Conservation (phyloP, 139 green algal genomes). For the Volvox africanus region DNA sequence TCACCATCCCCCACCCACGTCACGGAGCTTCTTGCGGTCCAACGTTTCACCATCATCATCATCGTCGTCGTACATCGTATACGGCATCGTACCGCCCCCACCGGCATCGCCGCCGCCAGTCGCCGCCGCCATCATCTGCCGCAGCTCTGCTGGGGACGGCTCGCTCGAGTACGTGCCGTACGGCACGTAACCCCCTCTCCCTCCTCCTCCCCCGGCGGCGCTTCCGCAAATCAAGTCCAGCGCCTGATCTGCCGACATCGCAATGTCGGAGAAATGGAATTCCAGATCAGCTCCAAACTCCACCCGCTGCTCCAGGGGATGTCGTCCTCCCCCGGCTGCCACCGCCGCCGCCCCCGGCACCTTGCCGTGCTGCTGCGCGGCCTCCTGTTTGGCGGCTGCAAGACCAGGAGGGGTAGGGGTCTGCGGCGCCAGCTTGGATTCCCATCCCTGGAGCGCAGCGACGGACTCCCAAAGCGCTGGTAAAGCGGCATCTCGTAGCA, state of each 20-base stretch:
- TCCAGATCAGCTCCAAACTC: slow-evolving; percentile 65
- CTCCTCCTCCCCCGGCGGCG: neutral
- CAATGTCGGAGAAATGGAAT: slow-evolving; percentile 29
- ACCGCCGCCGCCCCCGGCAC: slow-evolving; percentile 14
- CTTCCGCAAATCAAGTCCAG: slow-evolving; percentile 20
- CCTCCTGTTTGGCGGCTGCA: neutral
- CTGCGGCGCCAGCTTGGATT: slow-evolving; percentile 19
- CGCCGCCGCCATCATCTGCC: slow-evolving; percentile 22
- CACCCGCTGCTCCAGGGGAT: neutral
- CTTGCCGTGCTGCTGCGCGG: neutral
- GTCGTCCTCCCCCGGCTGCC: neutral
- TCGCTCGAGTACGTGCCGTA: slow-evolving; percentile 22
- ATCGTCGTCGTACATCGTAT: slow-evolving; percentile 43
- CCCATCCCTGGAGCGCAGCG: slow-evolving; percentile 33
- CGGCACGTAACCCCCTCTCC: neutral
- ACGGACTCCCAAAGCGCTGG: slow-evolving; percentile 47
- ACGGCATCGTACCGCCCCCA: neutral
- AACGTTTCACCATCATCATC: slow-evolving; percentile 59
- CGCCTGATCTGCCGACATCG: slow-evolving; percentile 26
- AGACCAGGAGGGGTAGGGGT: neutral
- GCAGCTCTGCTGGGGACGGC: slow-evolving; percentile 27
- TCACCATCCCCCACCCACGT: slow-evolving; percentile 26
- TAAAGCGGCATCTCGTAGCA: slow-evolving; percentile 54
- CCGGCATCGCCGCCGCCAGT: neutral
- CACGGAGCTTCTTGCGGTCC: slow-evolving; percentile 52